Evolutionary conservation across 352 stramenopile genomes (phyloP), one percentile per base, ranked within the genome.

Genomic region (Globisporangium okanoganense): DNA sequence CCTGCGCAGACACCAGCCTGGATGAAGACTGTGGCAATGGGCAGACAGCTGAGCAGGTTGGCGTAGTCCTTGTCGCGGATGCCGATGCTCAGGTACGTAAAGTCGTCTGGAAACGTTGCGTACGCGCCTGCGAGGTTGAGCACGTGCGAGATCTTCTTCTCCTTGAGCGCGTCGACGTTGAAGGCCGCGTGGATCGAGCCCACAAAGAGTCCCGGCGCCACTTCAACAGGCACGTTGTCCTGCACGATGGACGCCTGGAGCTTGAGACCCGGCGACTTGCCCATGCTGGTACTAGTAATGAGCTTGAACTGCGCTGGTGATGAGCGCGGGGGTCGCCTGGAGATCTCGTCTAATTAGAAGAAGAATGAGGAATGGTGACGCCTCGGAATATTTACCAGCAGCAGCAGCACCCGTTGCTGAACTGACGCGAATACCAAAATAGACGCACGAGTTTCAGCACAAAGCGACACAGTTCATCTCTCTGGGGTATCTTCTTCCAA

Each of bases 51-150:
- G 14, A 97, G 75, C 61, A 97, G 61, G 51, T 96, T 95, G 2
- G 90, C 71, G 56, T 94, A 85, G 56, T 96, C 88, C 58, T 96
- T 96, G 70, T 97, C 90, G 25, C 90, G 79, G 27, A 97, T 79
- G 56, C 79, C 83, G n/a, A 97, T 65, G 61, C 82, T 96, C 41
- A 97, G 69, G 72, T 97, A 97, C 20, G 81, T 93, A 56, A 97
- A 97, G 22, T 85, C 69, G 10, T 90, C 73, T 0, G 90, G 90
- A 65, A 95, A 97, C 24, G 88, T 96, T n/a, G 85, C 79, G 49
- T 90, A 86, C 40, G 72, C 80, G 31, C 88, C 89, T 0, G 89
- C 85, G 13, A 94, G 81, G 61, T 97, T 96, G 33, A 97, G 63
- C 7, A 97, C 71, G 55, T 96, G 88, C 16, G 87, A 82, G 56